phyloP scores from a whole-genome alignment of 768 basidiomycete species.

The Mycena olivaceomarginata region DNA sequence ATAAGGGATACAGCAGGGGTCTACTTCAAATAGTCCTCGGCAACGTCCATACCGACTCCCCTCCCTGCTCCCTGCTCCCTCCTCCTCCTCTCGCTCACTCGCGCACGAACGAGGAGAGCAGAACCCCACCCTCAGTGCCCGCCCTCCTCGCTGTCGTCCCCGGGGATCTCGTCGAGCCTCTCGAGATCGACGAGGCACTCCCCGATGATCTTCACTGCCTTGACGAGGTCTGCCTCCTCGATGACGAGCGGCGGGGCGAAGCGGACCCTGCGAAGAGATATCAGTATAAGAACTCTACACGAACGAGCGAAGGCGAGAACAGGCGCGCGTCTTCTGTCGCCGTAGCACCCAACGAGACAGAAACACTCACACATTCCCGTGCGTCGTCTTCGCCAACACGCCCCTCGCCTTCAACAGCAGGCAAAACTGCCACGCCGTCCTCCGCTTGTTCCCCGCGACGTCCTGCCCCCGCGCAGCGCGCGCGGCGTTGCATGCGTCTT shows the following conservation, averaged over 20 bases:
- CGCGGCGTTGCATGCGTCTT: conserved; percentile 65
- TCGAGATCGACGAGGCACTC: conserved; percentile 90
- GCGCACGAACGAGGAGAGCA: not conserved
- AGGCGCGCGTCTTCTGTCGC: too few species aligned
- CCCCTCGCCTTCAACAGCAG: conserved; percentile 93
- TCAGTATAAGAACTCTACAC: not conserved
- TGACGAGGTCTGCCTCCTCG: conserved; percentile 87
- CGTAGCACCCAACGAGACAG: not conserved
- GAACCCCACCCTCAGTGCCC: not conserved
- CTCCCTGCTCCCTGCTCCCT: too few species aligned
- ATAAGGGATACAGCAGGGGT: too few species aligned
- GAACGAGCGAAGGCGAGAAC: too few species aligned
- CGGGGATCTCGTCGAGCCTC: conserved; percentile 75
- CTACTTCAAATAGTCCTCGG: too few species aligned
- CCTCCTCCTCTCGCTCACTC: too few species aligned
- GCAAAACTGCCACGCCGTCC: conserved; percentile 98
- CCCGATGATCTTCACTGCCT: conserved; percentile 85
- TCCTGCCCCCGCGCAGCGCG: conserved; percentile 75
- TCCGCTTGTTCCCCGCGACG: conserved; percentile 62
- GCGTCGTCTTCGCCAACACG: conserved; percentile 96
- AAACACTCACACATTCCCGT: conserved; percentile 89
- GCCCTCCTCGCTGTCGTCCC: conserved; percentile 55
- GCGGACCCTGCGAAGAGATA: conserved; percentile 78
- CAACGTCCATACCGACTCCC: too few species aligned
- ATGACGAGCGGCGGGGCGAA: conserved; percentile 98